Evolutionary conservation across 108 stramenopile genomes (phyloP).

Genomic region (Cyclotella baltica): DNA sequence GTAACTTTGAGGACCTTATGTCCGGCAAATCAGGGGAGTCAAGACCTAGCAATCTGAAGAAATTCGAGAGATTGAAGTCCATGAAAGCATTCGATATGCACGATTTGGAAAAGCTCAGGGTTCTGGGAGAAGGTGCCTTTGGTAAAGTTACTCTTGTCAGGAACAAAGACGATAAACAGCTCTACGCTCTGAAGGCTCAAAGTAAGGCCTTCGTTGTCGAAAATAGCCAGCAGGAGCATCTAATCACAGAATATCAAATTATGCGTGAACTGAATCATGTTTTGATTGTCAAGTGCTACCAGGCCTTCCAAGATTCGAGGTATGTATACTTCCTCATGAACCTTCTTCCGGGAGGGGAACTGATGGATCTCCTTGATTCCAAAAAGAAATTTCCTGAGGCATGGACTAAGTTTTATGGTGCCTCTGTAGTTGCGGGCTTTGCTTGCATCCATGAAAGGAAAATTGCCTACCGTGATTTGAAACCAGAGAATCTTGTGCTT

Average conservation of each 20-base stretch:
- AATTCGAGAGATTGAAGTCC: constrained; percentile 1
- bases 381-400: constrained; percentile 47
- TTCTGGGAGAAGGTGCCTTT: constrained; percentile 55
- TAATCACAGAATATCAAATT: constrained; percentile 52
- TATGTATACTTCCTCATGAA: constrained; percentile 64
- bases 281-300: constrained; percentile 44
- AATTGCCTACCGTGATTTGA: constrained; percentile 80
- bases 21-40: constrained; percentile 24
- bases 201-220: constrained; percentile 61
- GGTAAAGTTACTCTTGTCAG: constrained; percentile 44
- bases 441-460: constrained; percentile 37
- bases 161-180: constrained; percentile 13
- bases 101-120: constrained; percentile 24
- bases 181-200: constrained; percentile 73
- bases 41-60: neutral
- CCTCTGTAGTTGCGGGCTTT: constrained; percentile 60
- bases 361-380: constrained; percentile 44
- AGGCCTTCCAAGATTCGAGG: constrained; percentile 50
- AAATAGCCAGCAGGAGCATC: constrained; percentile 60
- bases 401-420: constrained; percentile 49
- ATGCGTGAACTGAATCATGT: constrained; percentile 50
- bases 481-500: constrained; percentile 76
- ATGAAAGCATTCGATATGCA: neutral
- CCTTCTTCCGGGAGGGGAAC: constrained; percentile 65
- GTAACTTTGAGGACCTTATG: constrained; percentile 63